Base-by-base conservation (phyloP, 108 stramenopile genomes). In the Nannochloropsis salina region DNA sequence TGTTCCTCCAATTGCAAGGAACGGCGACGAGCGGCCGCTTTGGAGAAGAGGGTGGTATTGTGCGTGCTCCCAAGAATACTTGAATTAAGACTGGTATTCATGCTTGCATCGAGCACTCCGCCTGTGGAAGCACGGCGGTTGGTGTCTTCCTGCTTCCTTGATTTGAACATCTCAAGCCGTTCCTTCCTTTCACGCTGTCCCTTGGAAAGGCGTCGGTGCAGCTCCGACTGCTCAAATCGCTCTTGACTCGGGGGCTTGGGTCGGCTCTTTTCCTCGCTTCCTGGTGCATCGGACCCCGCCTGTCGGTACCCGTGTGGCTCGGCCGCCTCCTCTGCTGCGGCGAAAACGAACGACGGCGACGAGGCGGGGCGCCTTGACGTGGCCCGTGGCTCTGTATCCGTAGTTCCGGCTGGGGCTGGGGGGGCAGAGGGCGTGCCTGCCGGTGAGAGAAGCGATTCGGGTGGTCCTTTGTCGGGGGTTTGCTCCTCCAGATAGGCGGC, bases 401-500 rank as follows among this genome's bases (percentile, higher is more conserved):
- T 15, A 74, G 15, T 15, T 74, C 61, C 61, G 20, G 61, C 61
- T n/a, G 61, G 61, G 61, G 61, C 61, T n/a, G 6, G 5, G n/a
- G 61, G 61, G 61, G 61, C 61, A 2, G 61, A 74, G 61, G 61
- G 61, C 20, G 61, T 74, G 61, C 61, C 61, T n/a, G 61, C 61
- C 4, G 61, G 61, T 15, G 61, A 74, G 61, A 74, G 61, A n/a
- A 74, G 61, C 20, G 20, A n/a, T 74, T 74, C 61, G 2, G 61
- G 15, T 15, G 20, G 61, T 8, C 8, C 20, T 74, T 74, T 74
- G 15, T 74, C 61, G 61, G 61, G 61, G 6, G 61, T 74, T 74
- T 74, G 61, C 61, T 74, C 61, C 61, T 74, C 61, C 61, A 74
- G 61, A n/a, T 74, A 74, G 61, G 61, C 61, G 15, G 61, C 61